Evolutionary conservation across 2,329 filamentous ascomycete genomes (phyloP), one percentile per base, ranked within the genome.

Genomic region (Fusarium nisikadoi): DNA sequence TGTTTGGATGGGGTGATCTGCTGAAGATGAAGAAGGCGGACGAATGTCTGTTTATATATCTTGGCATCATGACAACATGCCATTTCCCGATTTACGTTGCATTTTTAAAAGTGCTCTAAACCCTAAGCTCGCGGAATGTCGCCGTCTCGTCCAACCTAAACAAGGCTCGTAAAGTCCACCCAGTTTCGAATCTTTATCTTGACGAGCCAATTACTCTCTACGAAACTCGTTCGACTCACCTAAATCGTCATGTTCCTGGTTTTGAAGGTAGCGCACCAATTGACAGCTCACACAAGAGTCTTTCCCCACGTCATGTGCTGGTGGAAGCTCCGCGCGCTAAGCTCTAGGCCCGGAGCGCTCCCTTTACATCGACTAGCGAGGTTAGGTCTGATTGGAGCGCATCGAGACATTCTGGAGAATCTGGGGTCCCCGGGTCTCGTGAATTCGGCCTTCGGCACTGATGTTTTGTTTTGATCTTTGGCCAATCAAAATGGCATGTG

Each of bases 271-370:
- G 49, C 49, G 49, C 49, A 29, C 49, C 49, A 53, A 53, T 53
- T 39, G 49, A 4, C 49, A 38, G 19, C 23, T 5, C 3, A 19
- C 19, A 33, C 49, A 38, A 3, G 1, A 27, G 23, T 39, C 23
- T 39, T 39, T 53, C 49, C 49, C 49, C 49, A 33, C 33, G 23
- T 39, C 49, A 53, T 53, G 49, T 53, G 49, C 23, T 10, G 33
- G 33, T n/a, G 33, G 49, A 52, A 27, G 49, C 49, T 53, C 49
- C 49, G 17, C 23, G 33, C 23, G 23, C 49, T 53, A 53, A 7
- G 10, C 9, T 9, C 33, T 53, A 53, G 49, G 49, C 39, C 33
- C 33, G 49, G 49, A 23, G 33, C 33, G 49, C 19, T 38, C 49
- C 19, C 49, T 33, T 27, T 53, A 53, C 23, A 53, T 53, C 39